Conservation (phyloP, 495 filamentous ascomycete genomes). For the Penicillium canescens region DNA sequence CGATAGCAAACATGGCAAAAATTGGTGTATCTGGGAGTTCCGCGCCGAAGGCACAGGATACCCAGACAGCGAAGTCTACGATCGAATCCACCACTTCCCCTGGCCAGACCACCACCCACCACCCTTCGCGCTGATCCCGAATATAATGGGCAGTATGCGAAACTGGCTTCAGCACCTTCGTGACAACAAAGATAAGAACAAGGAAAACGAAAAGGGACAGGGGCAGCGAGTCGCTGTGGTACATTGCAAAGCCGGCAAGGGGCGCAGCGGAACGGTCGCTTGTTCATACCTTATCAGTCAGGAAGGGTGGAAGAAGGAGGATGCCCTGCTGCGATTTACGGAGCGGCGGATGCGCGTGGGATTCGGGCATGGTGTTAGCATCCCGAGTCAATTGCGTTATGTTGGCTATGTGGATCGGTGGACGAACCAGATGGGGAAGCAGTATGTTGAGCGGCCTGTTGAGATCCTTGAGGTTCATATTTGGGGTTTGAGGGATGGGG, state of each 20-base stretch:
- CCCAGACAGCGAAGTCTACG: slow-evolving; percentile 83
- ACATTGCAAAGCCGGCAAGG: slow-evolving; percentile 97
- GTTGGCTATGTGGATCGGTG: slow-evolving; percentile 88
- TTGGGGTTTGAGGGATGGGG: slow-evolving; percentile 85
- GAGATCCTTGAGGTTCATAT: slow-evolving; percentile 88
- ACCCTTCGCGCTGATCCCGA: slow-evolving; percentile 82
- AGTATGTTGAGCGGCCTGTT: slow-evolving; percentile 78
- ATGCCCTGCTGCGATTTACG: slow-evolving; percentile 83
- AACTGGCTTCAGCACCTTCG: slow-evolving; percentile 73
- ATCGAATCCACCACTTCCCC: slow-evolving; percentile 82
- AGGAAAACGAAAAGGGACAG: slow-evolving; percentile 20
- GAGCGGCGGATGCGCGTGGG: slow-evolving; percentile 82
- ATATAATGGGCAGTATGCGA: slow-evolving; percentile 87
- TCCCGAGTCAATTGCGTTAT: slow-evolving; percentile 88
- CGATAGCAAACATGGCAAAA: slow-evolving; percentile 73
- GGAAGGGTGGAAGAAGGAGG: slow-evolving; percentile 77
- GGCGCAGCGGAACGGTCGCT: slow-evolving; percentile 83
- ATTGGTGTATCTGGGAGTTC: slow-evolving; percentile 98
- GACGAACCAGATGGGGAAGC: slow-evolving; percentile 67
- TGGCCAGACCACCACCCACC: slow-evolving; percentile 98
- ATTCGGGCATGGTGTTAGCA: slow-evolving; percentile 89
- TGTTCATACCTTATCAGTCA: slow-evolving; percentile 89
- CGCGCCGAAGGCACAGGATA: slow-evolving; percentile 96
- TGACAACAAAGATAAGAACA: slow-evolving; percentile 15
- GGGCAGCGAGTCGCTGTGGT: slow-evolving; percentile 77